Conservation (phyloP, 2,329 filamentous ascomycete species). For the Zymoseptoria brevis region DNA sequence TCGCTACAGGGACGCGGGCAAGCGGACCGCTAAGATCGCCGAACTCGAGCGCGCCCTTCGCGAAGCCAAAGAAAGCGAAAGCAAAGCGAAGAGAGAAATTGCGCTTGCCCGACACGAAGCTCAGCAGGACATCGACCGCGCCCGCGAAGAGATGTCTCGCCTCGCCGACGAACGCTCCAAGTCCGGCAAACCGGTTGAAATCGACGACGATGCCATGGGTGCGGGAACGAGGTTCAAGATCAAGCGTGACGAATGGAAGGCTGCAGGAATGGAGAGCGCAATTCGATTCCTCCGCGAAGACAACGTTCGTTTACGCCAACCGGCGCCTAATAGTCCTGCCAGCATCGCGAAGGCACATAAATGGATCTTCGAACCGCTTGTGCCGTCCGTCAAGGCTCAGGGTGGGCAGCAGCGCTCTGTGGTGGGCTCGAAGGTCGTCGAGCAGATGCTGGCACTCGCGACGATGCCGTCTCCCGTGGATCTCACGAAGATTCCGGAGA, state of each 20-base stretch:
- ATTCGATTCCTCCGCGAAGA: constrained; percentile 62
- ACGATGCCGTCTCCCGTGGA: constrained; percentile 51
- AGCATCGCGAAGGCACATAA: constrained; percentile 35
- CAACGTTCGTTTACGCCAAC: constrained; percentile 53
- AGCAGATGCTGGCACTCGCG: constrained; percentile 58
- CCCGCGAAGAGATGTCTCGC: constrained; percentile 23
- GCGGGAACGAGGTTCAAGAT: constrained; percentile 62
- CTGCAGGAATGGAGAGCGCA: constrained; percentile 52
- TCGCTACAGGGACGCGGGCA: constrained; percentile 72
- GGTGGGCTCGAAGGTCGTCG: constrained; percentile 57
- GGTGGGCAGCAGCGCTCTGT: constrained; percentile 28
- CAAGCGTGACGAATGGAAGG: constrained; percentile 64
- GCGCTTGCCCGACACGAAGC: constrained; percentile 19
- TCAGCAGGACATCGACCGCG: constrained; percentile 22
- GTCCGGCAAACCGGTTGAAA: constrained; percentile 48
- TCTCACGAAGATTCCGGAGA: constrained; percentile 48
- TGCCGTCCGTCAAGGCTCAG: constrained; percentile 32
- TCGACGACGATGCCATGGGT: constrained; percentile 58
- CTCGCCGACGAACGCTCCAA: constrained; percentile 18
- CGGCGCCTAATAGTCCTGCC: constrained; percentile 15
- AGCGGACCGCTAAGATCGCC: constrained; percentile 63
- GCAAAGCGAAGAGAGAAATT: constrained; percentile 41
- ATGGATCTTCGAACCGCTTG: constrained; percentile 58
- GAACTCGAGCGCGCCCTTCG: constrained; percentile 48
- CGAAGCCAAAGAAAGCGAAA: constrained; percentile 41